Percentiles rank a stretch among this genome's conserved stretches.
Conservation (phyloP, 306 rosid genomes). For the Prunus persica region DNA sequence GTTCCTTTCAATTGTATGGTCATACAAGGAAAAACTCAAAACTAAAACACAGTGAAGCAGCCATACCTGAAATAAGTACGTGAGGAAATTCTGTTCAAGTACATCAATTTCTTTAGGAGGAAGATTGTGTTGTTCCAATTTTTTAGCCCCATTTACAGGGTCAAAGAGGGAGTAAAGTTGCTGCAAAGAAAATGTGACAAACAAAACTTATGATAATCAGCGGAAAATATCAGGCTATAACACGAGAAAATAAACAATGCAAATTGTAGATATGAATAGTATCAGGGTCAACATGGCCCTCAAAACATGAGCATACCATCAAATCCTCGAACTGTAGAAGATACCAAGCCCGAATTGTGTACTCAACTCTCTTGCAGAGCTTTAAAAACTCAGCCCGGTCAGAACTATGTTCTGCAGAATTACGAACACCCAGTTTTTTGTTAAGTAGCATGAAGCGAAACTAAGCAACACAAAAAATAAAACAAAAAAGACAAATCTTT, state of each 20-base stretch:
- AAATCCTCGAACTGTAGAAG: conserved; percentile 89
- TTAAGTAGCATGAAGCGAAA: not conserved
- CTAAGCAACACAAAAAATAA: too few relatives aligned
- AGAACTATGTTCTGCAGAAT: conserved; percentile 51
- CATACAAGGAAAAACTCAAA: not conserved
- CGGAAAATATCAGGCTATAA: not conserved
- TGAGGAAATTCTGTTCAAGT: conserved; percentile 88
- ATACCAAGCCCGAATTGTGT: conserved; percentile 91
- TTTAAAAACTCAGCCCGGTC: conserved; percentile 85
- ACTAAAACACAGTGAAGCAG: not conserved
- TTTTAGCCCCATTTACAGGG: conserved; percentile 74
- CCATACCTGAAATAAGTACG: conserved; percentile 67
- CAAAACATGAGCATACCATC: conserved; percentile 56
- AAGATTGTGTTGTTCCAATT: conserved; percentile 71
- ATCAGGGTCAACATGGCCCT: not conserved
- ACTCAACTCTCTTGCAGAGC: conserved; percentile 82
- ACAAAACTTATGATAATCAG: not conserved
- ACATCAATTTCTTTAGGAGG: conserved; percentile 58
- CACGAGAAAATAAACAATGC: not conserved
- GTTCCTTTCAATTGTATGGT: not conserved
- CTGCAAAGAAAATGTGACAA: conserved; percentile 39
- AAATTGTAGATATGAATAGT: not conserved
- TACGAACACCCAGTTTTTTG: not conserved
- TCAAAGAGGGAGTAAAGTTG: conserved; percentile 94
- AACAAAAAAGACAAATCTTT: not conserved